Percentiles rank a stretch among this genome's conserved stretches.
phyloP scores from a whole-genome alignment of 1,139 yeast species.

The Spathaspora sp. region DNA sequence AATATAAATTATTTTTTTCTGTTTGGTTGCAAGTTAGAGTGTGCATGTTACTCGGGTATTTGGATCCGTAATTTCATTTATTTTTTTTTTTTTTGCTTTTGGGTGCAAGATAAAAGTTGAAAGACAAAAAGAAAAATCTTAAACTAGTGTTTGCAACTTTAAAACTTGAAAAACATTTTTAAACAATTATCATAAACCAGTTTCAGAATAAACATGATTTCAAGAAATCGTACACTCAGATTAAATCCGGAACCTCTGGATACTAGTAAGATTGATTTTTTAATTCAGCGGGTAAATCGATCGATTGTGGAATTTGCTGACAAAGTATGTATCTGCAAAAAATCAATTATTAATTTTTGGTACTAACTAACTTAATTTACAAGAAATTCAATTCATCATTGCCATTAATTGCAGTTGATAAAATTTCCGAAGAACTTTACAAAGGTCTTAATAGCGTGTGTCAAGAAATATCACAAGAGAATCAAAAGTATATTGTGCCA shows the following conservation, averaged over 20 bases:
- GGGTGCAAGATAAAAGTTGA: neutral
- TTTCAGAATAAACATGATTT: neutral
- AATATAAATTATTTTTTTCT: too few species aligned
- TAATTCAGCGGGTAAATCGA: slow-evolving; percentile 8
- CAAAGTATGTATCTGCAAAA: too few species aligned
- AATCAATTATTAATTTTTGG: too few species aligned
- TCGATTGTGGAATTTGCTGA: slow-evolving; percentile 7
- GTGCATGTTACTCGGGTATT: too few species aligned
- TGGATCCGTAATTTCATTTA: neutral
- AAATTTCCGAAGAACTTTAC: slow-evolving; percentile 7
- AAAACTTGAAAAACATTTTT: neutral
- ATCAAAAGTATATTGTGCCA: slow-evolving; percentile 2
- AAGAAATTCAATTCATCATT: neutral
- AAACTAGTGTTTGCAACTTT: neutral
- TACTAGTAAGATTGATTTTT: slow-evolving; percentile 8
- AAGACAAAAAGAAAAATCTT: neutral
- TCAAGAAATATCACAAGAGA: neutral
- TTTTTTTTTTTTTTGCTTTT: neutral
- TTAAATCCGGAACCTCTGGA: neutral
- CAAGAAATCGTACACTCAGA: neutral
- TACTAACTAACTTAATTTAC: neutral
- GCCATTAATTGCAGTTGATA: slow-evolving; percentile 2
- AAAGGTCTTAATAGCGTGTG: slow-evolving; percentile 6
- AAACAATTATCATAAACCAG: too few species aligned
- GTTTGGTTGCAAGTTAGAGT: too few species aligned